Evolutionary conservation across 805 yeast genomes (phyloP).

Genomic region (Zygosaccharomyces pseudorouxii): DNA sequence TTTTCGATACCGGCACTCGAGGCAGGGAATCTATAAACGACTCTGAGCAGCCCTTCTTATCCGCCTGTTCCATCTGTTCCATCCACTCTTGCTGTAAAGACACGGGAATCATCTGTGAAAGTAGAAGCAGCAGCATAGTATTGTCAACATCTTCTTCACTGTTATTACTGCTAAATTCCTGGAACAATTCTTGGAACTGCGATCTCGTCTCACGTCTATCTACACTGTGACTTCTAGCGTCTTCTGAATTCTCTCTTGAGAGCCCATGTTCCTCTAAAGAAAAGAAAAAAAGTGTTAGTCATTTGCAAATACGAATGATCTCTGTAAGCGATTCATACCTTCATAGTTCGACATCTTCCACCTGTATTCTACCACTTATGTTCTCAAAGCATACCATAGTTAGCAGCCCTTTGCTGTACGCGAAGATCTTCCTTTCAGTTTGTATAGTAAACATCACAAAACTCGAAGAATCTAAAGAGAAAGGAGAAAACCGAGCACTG

Average conservation of each 20-base stretch:
- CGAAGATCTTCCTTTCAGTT: background rate
- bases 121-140: constrained; percentile 16
- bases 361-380: background rate
- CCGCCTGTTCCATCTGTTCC: constrained; percentile 23
- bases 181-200: constrained; percentile 21
- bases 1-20: constrained; percentile 49
- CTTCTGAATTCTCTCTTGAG: constrained; percentile 5
- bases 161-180: constrained; percentile 7
- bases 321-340: constrained; percentile 23
- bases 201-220: constrained; percentile 25
- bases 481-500: background rate
- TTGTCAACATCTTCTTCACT: constrained; percentile 15
- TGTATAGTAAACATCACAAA: constrained; percentile 1
- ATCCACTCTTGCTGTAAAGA: constrained; percentile 29
- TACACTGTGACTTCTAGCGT: constrained; percentile 1
- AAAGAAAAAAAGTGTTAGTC: constrained; percentile 7
- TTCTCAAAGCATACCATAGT: background rate
- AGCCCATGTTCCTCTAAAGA: constrained; percentile 32
- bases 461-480: background rate
- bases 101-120: constrained; percentile 24
- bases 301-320: background rate
- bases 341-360: constrained; percentile 33
- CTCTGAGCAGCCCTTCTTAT: constrained; percentile 55
- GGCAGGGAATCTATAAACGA: constrained; percentile 72
- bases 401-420: background rate